These are phyloP conservation scores for Russula foetens DNA, from an alignment of 768 basidiomycete genomes.

Conservation along the genomic window DNA sequence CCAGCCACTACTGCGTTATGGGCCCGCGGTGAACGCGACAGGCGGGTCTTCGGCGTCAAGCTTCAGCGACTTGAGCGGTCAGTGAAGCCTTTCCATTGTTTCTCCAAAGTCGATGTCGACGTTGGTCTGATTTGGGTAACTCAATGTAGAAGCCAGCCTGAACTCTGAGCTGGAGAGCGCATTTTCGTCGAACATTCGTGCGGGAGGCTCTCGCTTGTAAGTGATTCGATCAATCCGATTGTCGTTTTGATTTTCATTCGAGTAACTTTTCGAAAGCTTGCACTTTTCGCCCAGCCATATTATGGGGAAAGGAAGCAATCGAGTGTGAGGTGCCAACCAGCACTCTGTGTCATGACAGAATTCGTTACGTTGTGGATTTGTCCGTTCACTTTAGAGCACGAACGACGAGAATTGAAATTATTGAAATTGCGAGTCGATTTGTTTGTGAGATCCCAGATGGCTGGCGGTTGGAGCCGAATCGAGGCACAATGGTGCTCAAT, in stretches of 20 bases:
- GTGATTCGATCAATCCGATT: slow-evolving; percentile 26
- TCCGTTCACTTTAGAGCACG: too few relatives aligned
- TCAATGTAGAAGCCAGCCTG: slow-evolving; percentile 52
- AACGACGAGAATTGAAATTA: too few relatives aligned
- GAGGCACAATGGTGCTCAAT: too few relatives aligned
- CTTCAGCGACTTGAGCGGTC: slow-evolving; percentile 83
- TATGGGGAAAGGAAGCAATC: slow-evolving; percentile 13
- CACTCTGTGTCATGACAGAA: too few relatives aligned
- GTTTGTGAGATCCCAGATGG: too few relatives aligned
- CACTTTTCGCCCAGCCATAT: slow-evolving; percentile 20
- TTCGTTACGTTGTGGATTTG: too few relatives aligned
- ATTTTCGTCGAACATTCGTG: slow-evolving; percentile 63
- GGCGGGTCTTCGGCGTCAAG: slow-evolving; percentile 66
- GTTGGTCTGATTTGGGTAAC: neutral
- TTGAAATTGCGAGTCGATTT: too few relatives aligned
- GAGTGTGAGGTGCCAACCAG: neutral
- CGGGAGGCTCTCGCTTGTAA: slow-evolving; percentile 61
- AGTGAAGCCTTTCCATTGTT: slow-evolving; percentile 20
- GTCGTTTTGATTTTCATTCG: neutral
- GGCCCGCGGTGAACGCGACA: slow-evolving; percentile 32
- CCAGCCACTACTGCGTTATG: slow-evolving; percentile 29
- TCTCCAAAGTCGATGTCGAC: neutral
- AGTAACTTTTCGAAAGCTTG: slow-evolving; percentile 12
- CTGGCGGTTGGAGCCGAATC: neutral
- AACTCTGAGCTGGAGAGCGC: slow-evolving; percentile 77